Base-by-base conservation (phyloP, 305 asterid species). In the Nicotiana rustica region DNA sequence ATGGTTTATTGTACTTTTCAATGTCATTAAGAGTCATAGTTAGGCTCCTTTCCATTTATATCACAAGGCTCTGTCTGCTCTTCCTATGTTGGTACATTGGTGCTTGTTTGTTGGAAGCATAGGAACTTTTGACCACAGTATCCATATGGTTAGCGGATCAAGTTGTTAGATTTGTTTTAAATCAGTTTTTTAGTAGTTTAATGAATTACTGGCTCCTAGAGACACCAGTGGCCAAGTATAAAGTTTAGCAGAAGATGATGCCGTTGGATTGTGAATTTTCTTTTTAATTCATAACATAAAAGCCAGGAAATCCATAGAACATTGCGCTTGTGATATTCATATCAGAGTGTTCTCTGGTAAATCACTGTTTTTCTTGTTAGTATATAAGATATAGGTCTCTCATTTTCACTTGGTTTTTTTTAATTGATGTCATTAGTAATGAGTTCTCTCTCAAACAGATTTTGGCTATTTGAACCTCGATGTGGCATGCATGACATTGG, bases 391-490 rank as follows among this genome's bases (percentile, higher is more conserved):
- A 41, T 61, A 55, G 6, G 33, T 81, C 33, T 56, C 81, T 79
- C 68, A 21, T 61, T 56, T 68, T 78, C 82, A 38, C 85, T 17
- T 85, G 44, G 71, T 83, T 52, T 25, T 69, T 15, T 13, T 57
- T 78, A 57, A 47, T 60, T 14, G 80, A 36, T 86, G 73, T 84
- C 78, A 82, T 57, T 80, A 80, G 65, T 83, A 49, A 67, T 60
- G 61, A 60, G 64, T 84, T 77, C 71, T 68, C 68, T 79, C 62
- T 84, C 77, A 81, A 85, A 73, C 92, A 95, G 98, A 84, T 94
- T 87, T 91, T 95, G 99, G 99, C 87, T 94, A 79, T 95, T 95
- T 89, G 98, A 95, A 89, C 99, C 99, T 87, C 97, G 99, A 81
- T 90, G 97, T 87, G 90, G 93, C 36, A 87, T 89, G 96, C 99